Percentiles rank a stretch among this genome's conserved stretches.
These are phyloP conservation scores for Colletotrichum kahawae DNA, from an alignment of 2,329 filamentous ascomycete species.

Conservation along the genomic window DNA sequence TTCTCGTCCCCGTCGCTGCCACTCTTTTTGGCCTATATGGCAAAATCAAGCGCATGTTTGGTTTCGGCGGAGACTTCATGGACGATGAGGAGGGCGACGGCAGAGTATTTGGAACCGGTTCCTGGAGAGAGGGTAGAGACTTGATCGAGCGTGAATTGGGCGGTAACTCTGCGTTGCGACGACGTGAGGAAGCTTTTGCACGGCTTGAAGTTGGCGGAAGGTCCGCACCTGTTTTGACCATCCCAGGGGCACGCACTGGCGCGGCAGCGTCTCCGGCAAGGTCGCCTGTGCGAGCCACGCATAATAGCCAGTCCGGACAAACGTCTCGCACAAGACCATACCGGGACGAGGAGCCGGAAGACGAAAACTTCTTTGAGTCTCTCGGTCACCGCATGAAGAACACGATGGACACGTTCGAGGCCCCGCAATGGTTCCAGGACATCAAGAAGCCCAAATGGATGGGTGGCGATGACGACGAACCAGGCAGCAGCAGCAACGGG, in stretches of 20 bases:
- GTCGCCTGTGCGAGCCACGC: slow-evolving; percentile 50
- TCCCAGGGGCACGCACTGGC: slow-evolving; percentile 43
- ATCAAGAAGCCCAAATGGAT: slow-evolving; percentile 86
- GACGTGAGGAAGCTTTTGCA: slow-evolving; percentile 48
- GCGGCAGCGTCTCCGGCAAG: slow-evolving; percentile 39
- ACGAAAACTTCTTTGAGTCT: slow-evolving; percentile 83
- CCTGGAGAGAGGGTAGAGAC: slow-evolving; percentile 90
- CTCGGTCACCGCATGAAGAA: slow-evolving; percentile 89
- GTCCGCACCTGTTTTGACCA: slow-evolving; percentile 51
- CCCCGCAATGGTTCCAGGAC: slow-evolving; percentile 82
- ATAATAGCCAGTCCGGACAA: slow-evolving; percentile 30
- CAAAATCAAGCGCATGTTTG: slow-evolving; percentile 75
- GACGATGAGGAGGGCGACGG: slow-evolving; percentile 75
- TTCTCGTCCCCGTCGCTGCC: slow-evolving; percentile 84
- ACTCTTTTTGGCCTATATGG: slow-evolving; percentile 91
- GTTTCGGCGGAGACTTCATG: slow-evolving; percentile 76
- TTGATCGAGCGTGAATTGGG: slow-evolving; percentile 87
- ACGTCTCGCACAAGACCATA: slow-evolving; percentile 22
- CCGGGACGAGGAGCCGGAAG: slow-evolving; percentile 61
- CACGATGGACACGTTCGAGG: slow-evolving; percentile 83
- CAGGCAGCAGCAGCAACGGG: slow-evolving; percentile 29
- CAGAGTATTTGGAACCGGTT: slow-evolving; percentile 74
- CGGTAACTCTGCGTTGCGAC: slow-evolving; percentile 61
- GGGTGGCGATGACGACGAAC: slow-evolving; percentile 59
- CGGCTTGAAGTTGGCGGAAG: slow-evolving; percentile 36